phyloP scores from a whole-genome alignment of 176 grass and related monocot species.

The Aegilops tauschii region DNA sequence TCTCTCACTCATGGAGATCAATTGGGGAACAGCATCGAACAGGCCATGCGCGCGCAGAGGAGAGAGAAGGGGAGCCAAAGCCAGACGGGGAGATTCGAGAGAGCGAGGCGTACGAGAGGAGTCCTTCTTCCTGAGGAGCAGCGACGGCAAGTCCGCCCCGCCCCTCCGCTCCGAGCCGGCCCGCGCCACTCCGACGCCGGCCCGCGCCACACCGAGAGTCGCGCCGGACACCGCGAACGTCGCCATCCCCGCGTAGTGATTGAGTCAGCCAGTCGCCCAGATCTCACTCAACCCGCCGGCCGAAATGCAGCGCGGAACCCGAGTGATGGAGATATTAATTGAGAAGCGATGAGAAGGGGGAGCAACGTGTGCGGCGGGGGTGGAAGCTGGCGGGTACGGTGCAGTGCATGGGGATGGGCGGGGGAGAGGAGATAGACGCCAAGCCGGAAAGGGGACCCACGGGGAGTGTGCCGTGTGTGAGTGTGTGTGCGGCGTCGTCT shows the following conservation, averaged over 20 bases:
- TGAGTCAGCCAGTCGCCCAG: not conserved
- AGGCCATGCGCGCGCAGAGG: not conserved
- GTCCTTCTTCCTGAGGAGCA: constrained; percentile 58
- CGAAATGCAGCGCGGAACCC: not conserved
- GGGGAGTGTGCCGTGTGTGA: not conserved
- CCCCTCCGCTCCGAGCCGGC: constrained; percentile 39
- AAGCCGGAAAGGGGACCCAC: not conserved
- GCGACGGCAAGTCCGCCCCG: constrained; percentile 37
- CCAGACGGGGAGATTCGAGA: not conserved
- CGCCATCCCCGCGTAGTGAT: not conserved
- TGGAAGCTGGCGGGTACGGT: not conserved
- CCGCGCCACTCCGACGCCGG: constrained; percentile 20
- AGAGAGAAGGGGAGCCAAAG: not conserved
- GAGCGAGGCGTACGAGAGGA: constrained; percentile 33
- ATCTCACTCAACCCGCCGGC: not conserved
- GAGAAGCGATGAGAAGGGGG: not conserved
- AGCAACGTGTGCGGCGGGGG: constrained; percentile 53
- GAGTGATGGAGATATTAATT: constrained; percentile 30
- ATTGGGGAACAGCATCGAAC: not conserved
- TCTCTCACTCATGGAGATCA: not conserved
- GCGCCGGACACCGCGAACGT: constrained; percentile 61
- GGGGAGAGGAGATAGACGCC: not conserved
- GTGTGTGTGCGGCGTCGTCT: constrained; percentile 29
- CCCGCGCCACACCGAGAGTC: constrained; percentile 48
- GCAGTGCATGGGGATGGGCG: constrained; percentile 38